Conservation (phyloP, 2,329 filamentous ascomycete species). For the Aspergillus thermomutatus region DNA sequence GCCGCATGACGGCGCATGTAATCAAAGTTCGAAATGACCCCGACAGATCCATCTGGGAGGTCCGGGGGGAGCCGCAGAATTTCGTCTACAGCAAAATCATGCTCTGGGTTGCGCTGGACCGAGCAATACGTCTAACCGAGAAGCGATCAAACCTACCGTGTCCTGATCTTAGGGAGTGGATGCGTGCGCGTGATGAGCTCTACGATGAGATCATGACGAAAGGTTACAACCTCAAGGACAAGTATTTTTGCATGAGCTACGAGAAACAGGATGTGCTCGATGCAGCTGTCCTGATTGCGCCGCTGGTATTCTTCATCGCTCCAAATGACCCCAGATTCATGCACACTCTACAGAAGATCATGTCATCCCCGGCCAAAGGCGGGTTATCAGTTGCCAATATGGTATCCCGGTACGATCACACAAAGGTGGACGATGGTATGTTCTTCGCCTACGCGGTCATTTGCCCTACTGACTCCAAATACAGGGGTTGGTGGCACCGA, state of each 20-base stretch:
- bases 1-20: conserved; percentile 69
- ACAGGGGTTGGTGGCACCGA: conserved; percentile 69
- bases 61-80: conserved; percentile 70
- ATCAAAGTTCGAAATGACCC: conserved; percentile 63
- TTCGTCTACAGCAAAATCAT: conserved; percentile 81
- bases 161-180: conserved; percentile 65
- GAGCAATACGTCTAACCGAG: conserved; percentile 68
- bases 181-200: conserved; percentile 62
- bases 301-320: conserved; percentile 74
- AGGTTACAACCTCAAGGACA: conserved; percentile 67
- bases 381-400: conserved; percentile 71
- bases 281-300: conserved; percentile 71
- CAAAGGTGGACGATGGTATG: conserved; percentile 65
- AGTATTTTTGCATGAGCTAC: conserved; percentile 72
- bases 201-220: conserved; percentile 78
- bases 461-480: neutral
- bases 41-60: conserved; percentile 84
- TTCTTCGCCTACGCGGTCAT: neutral
- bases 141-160: conserved; percentile 70
- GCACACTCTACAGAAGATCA: conserved; percentile 68
- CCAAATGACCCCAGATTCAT: conserved; percentile 74
- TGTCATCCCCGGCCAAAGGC: conserved; percentile 69
- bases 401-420: conserved; percentile 71
- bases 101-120: conserved; percentile 81
- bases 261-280: conserved; percentile 68